Percentiles rank a stretch among this genome's conserved stretches.
phyloP scores from a whole-genome alignment of 768 basidiomycete genomes.

The Plicaturopsis crispa region DNA sequence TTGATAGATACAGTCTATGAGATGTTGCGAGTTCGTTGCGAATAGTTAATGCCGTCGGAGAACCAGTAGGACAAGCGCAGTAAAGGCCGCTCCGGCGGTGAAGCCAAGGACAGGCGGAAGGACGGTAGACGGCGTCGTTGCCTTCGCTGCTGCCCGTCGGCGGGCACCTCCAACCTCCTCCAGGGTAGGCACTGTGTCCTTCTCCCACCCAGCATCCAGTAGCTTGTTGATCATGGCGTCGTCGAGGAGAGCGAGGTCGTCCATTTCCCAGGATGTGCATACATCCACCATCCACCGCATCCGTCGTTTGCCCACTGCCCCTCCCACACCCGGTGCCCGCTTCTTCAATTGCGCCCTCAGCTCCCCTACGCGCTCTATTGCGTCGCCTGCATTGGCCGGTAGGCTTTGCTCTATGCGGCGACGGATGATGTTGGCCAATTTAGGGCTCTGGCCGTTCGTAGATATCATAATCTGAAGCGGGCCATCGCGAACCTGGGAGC shows the following conservation, averaged over 20 bases:
- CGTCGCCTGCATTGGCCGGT: conserved; percentile 64
- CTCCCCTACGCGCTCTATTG: conserved; percentile 73
- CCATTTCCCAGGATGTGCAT: conserved; percentile 82
- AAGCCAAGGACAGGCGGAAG: conserved; percentile 30
- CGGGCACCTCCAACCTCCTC: conserved; percentile 29
- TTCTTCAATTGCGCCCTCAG: conserved; percentile 67
- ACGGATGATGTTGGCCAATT: conserved; percentile 80
- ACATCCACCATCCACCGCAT: conserved; percentile 92
- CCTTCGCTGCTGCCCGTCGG: conserved; percentile 7
- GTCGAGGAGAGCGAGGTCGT: conserved; percentile 68
- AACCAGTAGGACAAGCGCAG: conserved; percentile 21
- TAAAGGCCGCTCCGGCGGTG: conserved; percentile 33
- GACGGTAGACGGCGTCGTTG: not conserved
- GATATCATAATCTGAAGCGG: conserved; percentile 95
- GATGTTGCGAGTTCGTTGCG: too few relatives aligned
- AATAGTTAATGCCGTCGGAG: too few relatives aligned
- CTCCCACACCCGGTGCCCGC: conserved; percentile 79
- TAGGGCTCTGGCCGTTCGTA: conserved; percentile 89
- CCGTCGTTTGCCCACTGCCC: conserved; percentile 63
- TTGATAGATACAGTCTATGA: too few relatives aligned
- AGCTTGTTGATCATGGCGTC: conserved; percentile 55
- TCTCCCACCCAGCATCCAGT: conserved; percentile 85
- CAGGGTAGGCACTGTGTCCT: conserved; percentile 37
- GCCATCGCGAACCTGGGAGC: conserved; percentile 84
- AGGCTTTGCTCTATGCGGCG: conserved; percentile 59